Evolutionary conservation across 2,329 filamentous ascomycete genomes (phyloP), one percentile per base, ranked within the genome.

Genomic region (Monilinia laxa): DNA sequence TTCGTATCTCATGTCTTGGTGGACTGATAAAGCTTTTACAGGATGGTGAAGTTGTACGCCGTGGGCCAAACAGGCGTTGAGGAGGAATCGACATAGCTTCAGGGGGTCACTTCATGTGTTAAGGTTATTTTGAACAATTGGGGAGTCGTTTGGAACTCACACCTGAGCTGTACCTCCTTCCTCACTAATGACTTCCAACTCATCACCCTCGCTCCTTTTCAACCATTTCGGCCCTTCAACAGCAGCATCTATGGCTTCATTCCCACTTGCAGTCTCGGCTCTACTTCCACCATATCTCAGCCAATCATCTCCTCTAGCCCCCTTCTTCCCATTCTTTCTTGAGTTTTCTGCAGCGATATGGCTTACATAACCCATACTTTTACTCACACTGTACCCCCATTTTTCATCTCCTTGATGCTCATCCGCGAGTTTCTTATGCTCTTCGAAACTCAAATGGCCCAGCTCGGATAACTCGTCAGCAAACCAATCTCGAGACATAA

Each of bases 21-120:
- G 75, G 7, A 90, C 73, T 0, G 81, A 81, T 0, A 84, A 78
- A 1, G 85, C 84, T 38, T 78, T 81, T 4, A 87, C 86, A 1
- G 88, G 89, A 49, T 91, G 82, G 73, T 91, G 85, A 12, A 93
- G 75, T 25, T 82, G 80, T 4, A 92, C 89, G 18, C 90, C 90
- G 25, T 82, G 80, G 28, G 80, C 77, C n/a, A 81, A 73, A 69
- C 85, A 87, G 69, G 83, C 77, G 18, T 82, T 75, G 16, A 92
- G 78, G 1, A 95, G 80, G 75, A 87, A 92, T 58, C 83, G 79
- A 68, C 86, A 92, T 20, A 94, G 80, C 55, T 81, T 80, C 14
- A 86, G 75, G 0, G 91, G 90, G 71, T 93, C 89, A 59, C 85
- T 89, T 74, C 68, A 18, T 47, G 35, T 51, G 35, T 65, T 35